Percentiles rank a stretch among this genome's conserved stretches.
phyloP scores from a whole-genome alignment of 345 rosid species.

The Gossypium herbaceum region DNA sequence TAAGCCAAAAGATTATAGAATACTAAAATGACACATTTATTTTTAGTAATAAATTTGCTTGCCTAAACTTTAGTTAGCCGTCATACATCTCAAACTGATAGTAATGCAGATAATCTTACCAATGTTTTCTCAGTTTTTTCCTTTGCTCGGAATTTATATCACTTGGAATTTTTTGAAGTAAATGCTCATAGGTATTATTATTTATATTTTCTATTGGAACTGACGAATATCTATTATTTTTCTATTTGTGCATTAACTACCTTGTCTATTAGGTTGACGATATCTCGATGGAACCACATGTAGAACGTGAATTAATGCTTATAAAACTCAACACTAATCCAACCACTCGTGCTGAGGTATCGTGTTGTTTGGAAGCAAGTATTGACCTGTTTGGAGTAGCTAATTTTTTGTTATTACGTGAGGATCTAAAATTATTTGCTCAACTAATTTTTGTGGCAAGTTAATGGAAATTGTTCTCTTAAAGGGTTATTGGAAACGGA shows the following conservation, averaged over 20 bases:
- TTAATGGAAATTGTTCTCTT: neutral
- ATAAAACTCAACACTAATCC: constrained; percentile 69
- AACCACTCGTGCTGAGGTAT: constrained; percentile 64
- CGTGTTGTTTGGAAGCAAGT: neutral
- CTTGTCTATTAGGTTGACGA: constrained; percentile 64
- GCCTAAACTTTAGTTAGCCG: too few relatives aligned
- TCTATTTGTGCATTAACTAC: neutral
- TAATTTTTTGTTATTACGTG: neutral
- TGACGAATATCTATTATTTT: neutral
- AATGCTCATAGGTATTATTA: neutral
- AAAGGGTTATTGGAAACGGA: neutral
- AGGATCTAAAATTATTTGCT: neutral
- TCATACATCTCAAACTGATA: too few relatives aligned
- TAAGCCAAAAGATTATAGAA: too few relatives aligned
- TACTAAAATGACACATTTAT: too few relatives aligned
- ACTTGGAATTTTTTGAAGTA: neutral
- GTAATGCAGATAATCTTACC: neutral
- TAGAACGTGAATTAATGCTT: constrained; percentile 94
- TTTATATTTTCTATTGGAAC: neutral
- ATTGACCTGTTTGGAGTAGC: neutral
- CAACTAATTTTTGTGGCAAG: neutral
- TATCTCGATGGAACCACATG: constrained; percentile 83
- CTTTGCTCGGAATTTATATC: neutral
- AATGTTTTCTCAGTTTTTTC: neutral
- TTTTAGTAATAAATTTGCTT: too few relatives aligned